phyloP scores from a whole-genome alignment of 2,329 filamentous ascomycete species.

The Myriangium duriaei region DNA sequence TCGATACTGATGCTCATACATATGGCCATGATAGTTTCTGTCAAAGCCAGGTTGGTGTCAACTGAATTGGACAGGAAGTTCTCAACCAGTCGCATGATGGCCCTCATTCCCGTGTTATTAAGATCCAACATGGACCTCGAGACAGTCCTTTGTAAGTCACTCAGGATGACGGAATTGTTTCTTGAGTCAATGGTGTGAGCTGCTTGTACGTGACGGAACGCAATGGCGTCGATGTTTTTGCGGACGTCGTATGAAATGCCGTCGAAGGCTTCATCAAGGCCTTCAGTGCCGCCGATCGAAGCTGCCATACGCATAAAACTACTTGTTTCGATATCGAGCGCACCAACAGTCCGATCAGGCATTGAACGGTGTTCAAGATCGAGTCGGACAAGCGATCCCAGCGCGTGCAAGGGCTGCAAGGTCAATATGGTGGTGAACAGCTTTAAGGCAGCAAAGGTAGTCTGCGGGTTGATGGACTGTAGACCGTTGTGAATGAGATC shows the following conservation, averaged over 20 bases:
- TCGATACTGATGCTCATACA: slow-evolving; percentile 74
- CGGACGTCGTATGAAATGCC: slow-evolving; percentile 56
- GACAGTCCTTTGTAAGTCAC: slow-evolving; percentile 1
- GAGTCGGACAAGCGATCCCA: slow-evolving; percentile 59
- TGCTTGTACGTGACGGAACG: slow-evolving; percentile 8
- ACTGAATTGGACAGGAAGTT: slow-evolving; percentile 83
- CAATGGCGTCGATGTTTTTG: slow-evolving; percentile 19
- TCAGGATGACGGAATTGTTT: slow-evolving; percentile 5
- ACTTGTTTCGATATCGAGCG: slow-evolving; percentile 63
- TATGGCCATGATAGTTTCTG: slow-evolving; percentile 69
- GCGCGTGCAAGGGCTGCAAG: slow-evolving; percentile 77
- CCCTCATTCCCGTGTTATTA: slow-evolving; percentile 45
- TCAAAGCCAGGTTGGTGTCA: slow-evolving; percentile 80
- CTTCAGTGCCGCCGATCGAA: slow-evolving; percentile 54
- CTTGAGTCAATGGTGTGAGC: slow-evolving; percentile 3
- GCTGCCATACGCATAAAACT: slow-evolving; percentile 56
- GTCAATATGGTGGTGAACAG: slow-evolving; percentile 75
- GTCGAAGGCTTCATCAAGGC: slow-evolving; percentile 62
- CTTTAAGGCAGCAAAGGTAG: slow-evolving; percentile 77
- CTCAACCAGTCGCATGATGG: slow-evolving; percentile 48
- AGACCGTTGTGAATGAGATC: slow-evolving; percentile 82
- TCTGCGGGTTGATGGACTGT: slow-evolving; percentile 73
- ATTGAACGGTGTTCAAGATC: slow-evolving; percentile 17
- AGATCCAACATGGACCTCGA: slow-evolving; percentile 22
- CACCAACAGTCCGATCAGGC: slow-evolving; percentile 55